Conservation (phyloP, 1,284 basidiomycete species). For the Apiotrichum mycotoxinovorans region DNA sequence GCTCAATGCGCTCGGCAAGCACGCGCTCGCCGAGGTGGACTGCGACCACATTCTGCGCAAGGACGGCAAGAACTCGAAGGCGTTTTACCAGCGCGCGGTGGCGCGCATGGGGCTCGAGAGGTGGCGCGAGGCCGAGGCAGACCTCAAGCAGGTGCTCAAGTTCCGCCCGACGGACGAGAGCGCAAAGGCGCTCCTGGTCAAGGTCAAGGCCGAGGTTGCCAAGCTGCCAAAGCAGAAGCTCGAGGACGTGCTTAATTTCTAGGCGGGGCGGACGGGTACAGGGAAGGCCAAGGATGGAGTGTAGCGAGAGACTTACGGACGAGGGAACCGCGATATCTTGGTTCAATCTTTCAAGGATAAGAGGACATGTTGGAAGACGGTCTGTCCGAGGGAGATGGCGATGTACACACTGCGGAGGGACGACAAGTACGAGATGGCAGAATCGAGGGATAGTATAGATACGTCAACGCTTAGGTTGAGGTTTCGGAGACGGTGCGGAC, state of each 20-base stretch:
- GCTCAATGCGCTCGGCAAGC: constrained; percentile 42
- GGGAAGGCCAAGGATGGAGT: not conserved
- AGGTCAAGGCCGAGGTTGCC: constrained; percentile 31
- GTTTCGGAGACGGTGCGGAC: no score
- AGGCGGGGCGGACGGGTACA: not conserved
- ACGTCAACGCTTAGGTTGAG: no score
- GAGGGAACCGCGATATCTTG: no score
- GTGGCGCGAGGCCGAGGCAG: constrained; percentile 45
- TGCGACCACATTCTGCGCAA: constrained; percentile 42
- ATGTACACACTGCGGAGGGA: no score
- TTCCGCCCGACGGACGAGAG: constrained; percentile 37
- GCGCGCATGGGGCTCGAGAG: constrained; percentile 41
- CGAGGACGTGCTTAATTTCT: constrained; percentile 40
- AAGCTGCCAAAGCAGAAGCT: constrained; percentile 35
- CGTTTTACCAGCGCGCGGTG: constrained; percentile 47
- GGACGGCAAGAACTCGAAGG: constrained; percentile 49
- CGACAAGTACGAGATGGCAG: no score
- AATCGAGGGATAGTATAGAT: no score
- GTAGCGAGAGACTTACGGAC: not conserved
- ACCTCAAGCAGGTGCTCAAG: constrained; percentile 38
- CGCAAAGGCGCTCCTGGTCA: constrained; percentile 37
- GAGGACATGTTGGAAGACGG: no score
- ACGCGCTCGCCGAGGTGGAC: constrained; percentile 44
- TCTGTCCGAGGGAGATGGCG: no score
- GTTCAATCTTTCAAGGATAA: no score